phyloP scores from a whole-genome alignment of 2,329 filamentous ascomycete genomes.

The Arthrobotrys entomopaga region DNA sequence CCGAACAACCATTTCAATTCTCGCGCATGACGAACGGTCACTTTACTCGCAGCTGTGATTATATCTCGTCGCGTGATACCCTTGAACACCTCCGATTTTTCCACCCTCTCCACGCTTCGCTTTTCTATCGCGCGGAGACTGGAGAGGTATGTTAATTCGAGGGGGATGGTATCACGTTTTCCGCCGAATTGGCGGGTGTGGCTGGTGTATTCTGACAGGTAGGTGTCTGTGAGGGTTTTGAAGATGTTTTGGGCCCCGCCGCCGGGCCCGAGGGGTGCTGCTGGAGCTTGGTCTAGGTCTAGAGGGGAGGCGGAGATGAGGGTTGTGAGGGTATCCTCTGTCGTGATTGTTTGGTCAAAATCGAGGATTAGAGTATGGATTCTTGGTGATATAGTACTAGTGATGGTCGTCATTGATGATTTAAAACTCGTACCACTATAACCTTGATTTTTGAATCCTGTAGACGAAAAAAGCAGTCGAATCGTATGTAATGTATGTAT shows the following conservation, averaged over 20 bases:
- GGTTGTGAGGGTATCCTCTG: conserved; percentile 31
- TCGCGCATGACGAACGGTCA: conserved; percentile 15
- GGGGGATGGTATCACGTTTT: conserved; percentile 13
- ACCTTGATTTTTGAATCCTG: too few species aligned
- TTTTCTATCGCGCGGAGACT: conserved; percentile 30
- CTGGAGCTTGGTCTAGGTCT: too few species aligned
- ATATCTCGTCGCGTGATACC: conserved; percentile 19
- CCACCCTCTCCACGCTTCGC: conserved; percentile 36
- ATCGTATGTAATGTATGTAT: too few species aligned
- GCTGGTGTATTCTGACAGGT: conserved; percentile 28
- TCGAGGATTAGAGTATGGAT: conserved; percentile 38
- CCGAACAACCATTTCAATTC: conserved; percentile 14
- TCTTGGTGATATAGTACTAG: conserved; percentile 1
- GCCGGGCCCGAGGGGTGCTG: too few species aligned
- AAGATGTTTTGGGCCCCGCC: too few species aligned
- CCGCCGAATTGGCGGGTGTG: conserved; percentile 12
- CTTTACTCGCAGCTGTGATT: conserved; percentile 17
- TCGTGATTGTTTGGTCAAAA: conserved; percentile 44
- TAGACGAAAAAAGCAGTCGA: not conserved
- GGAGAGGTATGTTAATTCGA: conserved; percentile 23
- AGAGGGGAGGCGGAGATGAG: conserved; percentile 37
- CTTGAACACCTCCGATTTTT: conserved; percentile 39
- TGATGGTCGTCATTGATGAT: too few species aligned
- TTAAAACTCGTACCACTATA: too few species aligned
- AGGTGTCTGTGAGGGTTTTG: conserved; percentile 27